Percentiles rank a stretch among this genome's conserved stretches.
phyloP scores from a whole-genome alignment of 2,329 filamentous ascomycete genomes.

The Colletotrichum destructivum region DNA sequence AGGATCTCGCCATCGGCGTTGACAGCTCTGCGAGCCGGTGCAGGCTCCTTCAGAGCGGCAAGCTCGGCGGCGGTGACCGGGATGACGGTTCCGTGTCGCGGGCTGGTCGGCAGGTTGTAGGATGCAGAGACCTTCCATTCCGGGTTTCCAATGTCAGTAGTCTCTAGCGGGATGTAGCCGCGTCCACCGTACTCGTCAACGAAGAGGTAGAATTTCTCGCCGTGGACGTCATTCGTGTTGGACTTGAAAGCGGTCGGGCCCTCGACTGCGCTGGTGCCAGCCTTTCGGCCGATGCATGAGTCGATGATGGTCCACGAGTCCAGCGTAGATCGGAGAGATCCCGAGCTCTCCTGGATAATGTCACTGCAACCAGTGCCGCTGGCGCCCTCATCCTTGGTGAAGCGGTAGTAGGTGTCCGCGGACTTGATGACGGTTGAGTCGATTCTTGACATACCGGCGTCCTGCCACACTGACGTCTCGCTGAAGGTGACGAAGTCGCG shows the following conservation, averaged over 20 bases:
- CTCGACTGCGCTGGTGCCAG: slow-evolving; percentile 64
- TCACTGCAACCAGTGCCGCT: slow-evolving; percentile 64
- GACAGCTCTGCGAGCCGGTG: slow-evolving; percentile 22
- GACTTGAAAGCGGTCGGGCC: slow-evolving; percentile 67
- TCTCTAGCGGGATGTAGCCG: slow-evolving; percentile 69
- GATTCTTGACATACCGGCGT: slow-evolving; percentile 65
- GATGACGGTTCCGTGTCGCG: slow-evolving; percentile 69
- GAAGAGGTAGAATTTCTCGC: slow-evolving; percentile 69
- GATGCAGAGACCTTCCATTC: slow-evolving; percentile 62
- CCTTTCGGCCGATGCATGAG: slow-evolving; percentile 65
- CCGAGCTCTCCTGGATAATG: slow-evolving; percentile 67
- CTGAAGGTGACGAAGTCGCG: slow-evolving; percentile 66
- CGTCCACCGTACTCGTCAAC: slow-evolving; percentile 67
- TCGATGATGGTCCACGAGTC: slow-evolving; percentile 60
- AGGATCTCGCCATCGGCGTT: slow-evolving; percentile 44
- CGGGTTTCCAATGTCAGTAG: slow-evolving; percentile 63
- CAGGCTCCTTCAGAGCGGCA: slow-evolving; percentile 48
- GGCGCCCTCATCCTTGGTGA: slow-evolving; percentile 69
- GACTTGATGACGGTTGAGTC: slow-evolving; percentile 66
- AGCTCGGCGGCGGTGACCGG: slow-evolving; percentile 65
- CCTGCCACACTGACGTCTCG: slow-evolving; percentile 65
- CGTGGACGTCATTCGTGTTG: slow-evolving; percentile 64
- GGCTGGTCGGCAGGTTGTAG: slow-evolving; percentile 63
- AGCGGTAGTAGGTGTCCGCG: slow-evolving; percentile 62
- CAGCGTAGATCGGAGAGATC: slow-evolving; percentile 57